Conservation (phyloP, 306 rosid species). For the Corylus avellana region DNA sequence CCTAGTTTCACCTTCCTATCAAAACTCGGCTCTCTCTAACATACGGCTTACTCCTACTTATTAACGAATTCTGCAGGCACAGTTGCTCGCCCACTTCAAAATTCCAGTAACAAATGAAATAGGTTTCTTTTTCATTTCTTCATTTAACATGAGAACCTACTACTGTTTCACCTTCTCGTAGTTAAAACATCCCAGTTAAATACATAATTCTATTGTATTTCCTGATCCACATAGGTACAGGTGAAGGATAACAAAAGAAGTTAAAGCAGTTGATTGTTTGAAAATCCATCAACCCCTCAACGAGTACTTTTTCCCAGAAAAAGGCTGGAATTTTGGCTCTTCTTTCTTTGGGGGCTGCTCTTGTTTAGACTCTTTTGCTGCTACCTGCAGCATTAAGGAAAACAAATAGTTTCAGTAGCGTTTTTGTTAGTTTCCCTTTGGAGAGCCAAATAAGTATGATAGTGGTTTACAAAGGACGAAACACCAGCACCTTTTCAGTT, state of each 20-base stretch:
- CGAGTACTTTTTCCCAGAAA: constrained; percentile 86
- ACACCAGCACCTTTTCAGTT: constrained; percentile 55
- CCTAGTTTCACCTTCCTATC: no score
- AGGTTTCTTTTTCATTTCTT: constrained; percentile 18
- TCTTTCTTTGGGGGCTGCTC: constrained; percentile 67
- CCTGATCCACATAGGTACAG: constrained; percentile 30
- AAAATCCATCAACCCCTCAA: constrained; percentile 66
- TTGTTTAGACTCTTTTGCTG: constrained; percentile 56
- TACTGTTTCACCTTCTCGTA: constrained; percentile 28
- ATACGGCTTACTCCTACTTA: not conserved
- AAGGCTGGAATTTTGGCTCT: constrained; percentile 77
- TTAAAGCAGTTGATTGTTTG: constrained; percentile 1
- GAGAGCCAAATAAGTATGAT: not conserved
- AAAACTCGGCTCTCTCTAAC: no score
- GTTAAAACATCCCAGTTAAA: constrained; percentile 28
- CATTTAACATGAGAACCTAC: constrained; percentile 25
- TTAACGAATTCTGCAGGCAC: not conserved
- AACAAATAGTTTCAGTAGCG: constrained; percentile 19
- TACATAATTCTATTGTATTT: constrained; percentile 33
- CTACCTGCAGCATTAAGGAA: constrained; percentile 47
- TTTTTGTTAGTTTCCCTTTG: constrained; percentile 1
- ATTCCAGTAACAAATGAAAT: not conserved
- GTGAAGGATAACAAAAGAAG: constrained; percentile 22
- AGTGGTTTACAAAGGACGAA: not conserved
- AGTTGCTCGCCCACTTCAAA: not conserved